These are phyloP conservation scores for Scenedesmus sp. DNA, from an alignment of 163 green algal species.

Conservation along the genomic window DNA sequence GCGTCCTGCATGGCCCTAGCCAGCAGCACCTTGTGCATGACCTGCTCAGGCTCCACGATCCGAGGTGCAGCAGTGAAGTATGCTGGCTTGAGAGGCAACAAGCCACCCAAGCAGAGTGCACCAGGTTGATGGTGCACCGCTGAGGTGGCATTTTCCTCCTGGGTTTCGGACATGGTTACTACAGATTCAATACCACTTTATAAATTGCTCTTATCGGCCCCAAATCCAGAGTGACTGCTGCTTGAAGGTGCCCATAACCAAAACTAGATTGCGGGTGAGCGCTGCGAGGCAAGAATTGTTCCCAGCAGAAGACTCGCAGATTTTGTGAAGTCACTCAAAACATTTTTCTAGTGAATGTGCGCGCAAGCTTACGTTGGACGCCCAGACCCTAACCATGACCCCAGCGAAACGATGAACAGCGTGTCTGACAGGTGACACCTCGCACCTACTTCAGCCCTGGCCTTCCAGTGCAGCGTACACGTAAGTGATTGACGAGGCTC, in stretches of 20 bases:
- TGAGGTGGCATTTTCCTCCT: background rate
- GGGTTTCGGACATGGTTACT: background rate
- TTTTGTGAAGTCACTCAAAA: background rate
- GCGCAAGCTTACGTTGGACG: background rate
- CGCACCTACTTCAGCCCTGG: too few species aligned
- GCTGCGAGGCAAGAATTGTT: background rate
- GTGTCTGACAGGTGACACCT: too few species aligned
- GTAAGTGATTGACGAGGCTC: too few species aligned
- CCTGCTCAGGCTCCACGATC: background rate
- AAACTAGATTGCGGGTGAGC: background rate
- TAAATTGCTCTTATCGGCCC: background rate
- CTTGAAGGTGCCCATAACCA: background rate
- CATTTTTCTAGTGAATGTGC: background rate
- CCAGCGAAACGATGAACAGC: background rate
- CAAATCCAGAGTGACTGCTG: background rate
- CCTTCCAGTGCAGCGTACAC: too few species aligned
- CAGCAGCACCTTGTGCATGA: background rate
- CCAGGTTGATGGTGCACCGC: background rate
- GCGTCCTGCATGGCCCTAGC: background rate
- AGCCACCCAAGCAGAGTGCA: background rate
- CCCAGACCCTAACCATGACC: background rate
- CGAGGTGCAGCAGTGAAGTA: background rate
- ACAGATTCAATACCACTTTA: background rate
- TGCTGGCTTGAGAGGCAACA: background rate
- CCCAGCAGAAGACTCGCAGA: too few species aligned